Base-by-base conservation (phyloP, 2,329 filamentous ascomycete genomes). In the Clarireedia homoeocarpa region DNA sequence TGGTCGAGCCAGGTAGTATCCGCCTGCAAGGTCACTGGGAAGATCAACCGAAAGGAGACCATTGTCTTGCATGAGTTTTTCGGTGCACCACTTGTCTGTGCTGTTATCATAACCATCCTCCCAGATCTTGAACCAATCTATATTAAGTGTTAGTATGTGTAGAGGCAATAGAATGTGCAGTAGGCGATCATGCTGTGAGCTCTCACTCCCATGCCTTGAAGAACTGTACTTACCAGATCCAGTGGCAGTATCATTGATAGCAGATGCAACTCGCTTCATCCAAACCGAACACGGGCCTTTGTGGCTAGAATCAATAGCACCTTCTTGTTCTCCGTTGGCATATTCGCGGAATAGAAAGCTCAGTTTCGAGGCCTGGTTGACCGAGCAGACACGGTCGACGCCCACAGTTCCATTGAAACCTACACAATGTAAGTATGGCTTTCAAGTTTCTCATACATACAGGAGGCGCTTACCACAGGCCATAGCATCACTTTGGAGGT, bases 121-220 rank as follows among this genome's bases (percentile, higher is more conserved):
- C 75, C 79, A 89, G 67, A 91, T 80, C 76, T 90, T 90, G 77
- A 91, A 88, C 88, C 87, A 91, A 40, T 23, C 53, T 55, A 49
- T 24, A 6, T 24, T n/a, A 1, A 20, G 20, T 4, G 15, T 55
- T 42, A 55, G 26, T 5, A 14, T 7, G 10, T 7, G 6, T 1
- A 26, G n/a, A 27, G 17, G 6, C 26, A 14, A 34, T 34, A 34
- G 30, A 12, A 34, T 34, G 9, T 34, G 10, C 3, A 34, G 30
- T 12, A 12, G 9, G 12, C 5, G 10, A 34, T 34, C 30, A 34
- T 34, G 30, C 14, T n/a, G 7, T 14, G 17, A 20, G 2, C 9
- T 20, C 15, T 42, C 39, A 42, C 15, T 42, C 39, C 17, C 15
- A 42, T 14, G 17, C 17, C 9, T 42, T 12, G 20, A n/a, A 50